phyloP scores from a whole-genome alignment of 768 basidiomycete genomes.

The Boletus reticulatus region DNA sequence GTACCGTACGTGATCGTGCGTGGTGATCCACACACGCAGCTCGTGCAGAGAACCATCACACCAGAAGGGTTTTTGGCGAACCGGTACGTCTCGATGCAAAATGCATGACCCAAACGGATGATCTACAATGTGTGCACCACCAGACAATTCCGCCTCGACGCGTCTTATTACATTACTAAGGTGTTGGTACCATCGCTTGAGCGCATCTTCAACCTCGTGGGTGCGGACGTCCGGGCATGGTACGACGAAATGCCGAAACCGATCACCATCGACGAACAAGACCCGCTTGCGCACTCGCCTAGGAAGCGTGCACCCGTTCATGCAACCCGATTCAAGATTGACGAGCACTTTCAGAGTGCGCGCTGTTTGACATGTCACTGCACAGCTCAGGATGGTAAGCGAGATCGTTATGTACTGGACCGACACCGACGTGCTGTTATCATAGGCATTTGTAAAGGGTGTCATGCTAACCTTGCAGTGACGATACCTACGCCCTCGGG shows the following conservation, averaged over 20 bases:
- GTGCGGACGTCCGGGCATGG: constrained; percentile 1
- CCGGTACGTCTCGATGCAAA: constrained; percentile 40
- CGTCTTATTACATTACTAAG: constrained; percentile 81
- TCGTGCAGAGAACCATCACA: constrained; percentile 72
- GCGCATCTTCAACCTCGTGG: constrained; percentile 76
- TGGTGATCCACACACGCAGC: constrained; percentile 57
- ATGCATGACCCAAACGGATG: background rate
- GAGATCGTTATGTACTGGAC: too few species aligned
- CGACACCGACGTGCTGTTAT: too few species aligned
- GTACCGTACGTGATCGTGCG: constrained; percentile 86
- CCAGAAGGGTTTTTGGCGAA: constrained; percentile 71
- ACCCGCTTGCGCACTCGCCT: constrained; percentile 36
- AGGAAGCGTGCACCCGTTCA: constrained; percentile 29
- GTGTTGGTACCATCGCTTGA: constrained; percentile 89
- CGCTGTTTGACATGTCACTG: constrained; percentile 68
- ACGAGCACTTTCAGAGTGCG: constrained; percentile 70
- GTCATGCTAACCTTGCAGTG: constrained; percentile 41
- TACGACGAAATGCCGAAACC: constrained; percentile 6
- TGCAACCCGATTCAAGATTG: too few species aligned
- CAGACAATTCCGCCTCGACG: constrained; percentile 78
- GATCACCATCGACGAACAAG: constrained; percentile 35
- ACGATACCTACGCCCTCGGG: too few species aligned
- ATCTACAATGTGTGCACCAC: background rate
- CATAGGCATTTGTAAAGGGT: too few species aligned
- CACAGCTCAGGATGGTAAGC: constrained; percentile 56